Evolutionary conservation across 179 eudicot genomes (phyloP).

Genomic region (Corrigiola litoralis): DNA sequence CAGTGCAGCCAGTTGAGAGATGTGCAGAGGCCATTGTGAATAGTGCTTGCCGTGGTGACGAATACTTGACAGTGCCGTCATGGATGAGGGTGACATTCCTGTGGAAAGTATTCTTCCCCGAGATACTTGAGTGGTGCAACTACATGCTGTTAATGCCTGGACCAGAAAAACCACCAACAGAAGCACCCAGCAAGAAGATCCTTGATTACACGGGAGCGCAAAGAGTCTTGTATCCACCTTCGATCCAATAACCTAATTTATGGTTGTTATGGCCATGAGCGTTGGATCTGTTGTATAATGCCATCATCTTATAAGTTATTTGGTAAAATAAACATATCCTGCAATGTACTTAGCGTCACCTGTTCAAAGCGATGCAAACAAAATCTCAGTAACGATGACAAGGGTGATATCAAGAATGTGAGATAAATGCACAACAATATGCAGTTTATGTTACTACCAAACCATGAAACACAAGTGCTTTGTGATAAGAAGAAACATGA

Average conservation of each 20-base stretch:
- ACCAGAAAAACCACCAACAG: conserved; percentile 24
- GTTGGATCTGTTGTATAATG: too few species aligned
- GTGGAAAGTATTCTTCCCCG: conserved; percentile 24
- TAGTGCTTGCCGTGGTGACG: conserved; percentile 29
- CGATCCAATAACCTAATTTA: conserved; percentile 13
- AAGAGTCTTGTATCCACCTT: conserved; percentile 21
- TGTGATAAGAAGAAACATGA: too few species aligned
- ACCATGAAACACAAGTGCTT: too few species aligned
- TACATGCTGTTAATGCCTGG: conserved; percentile 16
- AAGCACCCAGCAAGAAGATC: conserved; percentile 26
- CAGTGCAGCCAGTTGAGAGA: conserved; percentile 12
- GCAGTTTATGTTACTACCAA: too few species aligned
- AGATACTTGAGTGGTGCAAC: conserved; percentile 24
- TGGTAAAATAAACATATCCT: too few species aligned
- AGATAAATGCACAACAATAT: too few species aligned
- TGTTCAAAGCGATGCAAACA: too few species aligned
- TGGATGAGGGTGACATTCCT: conserved; percentile 25
- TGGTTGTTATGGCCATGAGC: neutral
- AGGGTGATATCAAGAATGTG: too few species aligned
- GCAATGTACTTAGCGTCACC: too few species aligned
- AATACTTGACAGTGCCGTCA: conserved; percentile 21
- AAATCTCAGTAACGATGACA: too few species aligned
- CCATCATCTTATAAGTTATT: too few species aligned
- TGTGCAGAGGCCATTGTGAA: conserved; percentile 27
- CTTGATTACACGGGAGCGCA: conserved; percentile 25